Evolutionary conservation across 1,284 basidiomycete species (phyloP), one percentile per base, ranked within the genome.

Genomic region (Malassezia furfur): DNA sequence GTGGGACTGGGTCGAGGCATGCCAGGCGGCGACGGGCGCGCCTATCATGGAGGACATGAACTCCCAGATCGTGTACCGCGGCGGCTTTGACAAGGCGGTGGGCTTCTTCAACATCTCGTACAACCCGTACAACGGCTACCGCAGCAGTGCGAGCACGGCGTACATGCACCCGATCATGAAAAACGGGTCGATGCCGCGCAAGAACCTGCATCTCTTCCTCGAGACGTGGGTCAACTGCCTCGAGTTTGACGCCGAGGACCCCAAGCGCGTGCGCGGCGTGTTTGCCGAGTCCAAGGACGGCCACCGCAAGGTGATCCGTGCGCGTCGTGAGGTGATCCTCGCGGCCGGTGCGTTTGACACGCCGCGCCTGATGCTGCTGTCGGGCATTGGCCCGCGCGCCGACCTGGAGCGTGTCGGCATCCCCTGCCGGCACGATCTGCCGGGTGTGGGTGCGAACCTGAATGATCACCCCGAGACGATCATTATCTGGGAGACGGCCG

Each of bases 371-470:
- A 70, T 81, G 1, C 79, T 82, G 43, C 70, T 80, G 19, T 80
- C 79, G 0, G 81, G 81, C 2, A 78, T 82, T 28, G 81, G 81
- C 12, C 69, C 77, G 21, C 65, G 63, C 5, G 65, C 72, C 9
- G 70, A 81, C 6, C 68, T 82, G 4, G 67, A 75, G 35, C 66
- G 59, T 22, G 61, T 79, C 5, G 78, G 77, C 2, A 68, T 82
- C 34, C 61, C 72, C 2, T 61, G 76, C 34, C 74, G 76, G 51
- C 60, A 79, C 48, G 70, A 79, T 28, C 70, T 82, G 7, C 77
- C 79, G 4, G 80, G 80, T 5, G 80, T 81, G 1, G 81, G 81
- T 5, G 74, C 74, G 57, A 81, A 82, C 64, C 68, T 80, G 6
- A 79, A 80, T 46, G 81, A 81, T 50, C 81, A 81, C 54, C 74